Base-by-base conservation (phyloP, 371 early-diverging fungal genomes). In the Blakeslea trispora region DNA sequence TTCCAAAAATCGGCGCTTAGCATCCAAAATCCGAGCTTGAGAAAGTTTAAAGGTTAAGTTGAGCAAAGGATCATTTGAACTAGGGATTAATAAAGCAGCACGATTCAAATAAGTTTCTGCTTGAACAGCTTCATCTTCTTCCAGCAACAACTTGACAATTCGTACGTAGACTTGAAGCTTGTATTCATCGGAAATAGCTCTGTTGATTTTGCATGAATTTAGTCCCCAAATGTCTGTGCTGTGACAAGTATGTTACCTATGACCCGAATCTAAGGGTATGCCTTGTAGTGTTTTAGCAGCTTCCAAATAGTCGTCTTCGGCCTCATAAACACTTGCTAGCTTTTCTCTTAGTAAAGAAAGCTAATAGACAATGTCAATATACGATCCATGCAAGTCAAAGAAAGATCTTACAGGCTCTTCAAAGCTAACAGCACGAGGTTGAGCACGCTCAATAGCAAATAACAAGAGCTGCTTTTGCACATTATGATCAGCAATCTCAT, bases 21-120 rank as follows among this genome's bases (percentile, higher is more conserved):
- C 90, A 63, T 95, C 95, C 21, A 93, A 72, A 48, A 93, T 86
- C 31, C 91, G 85, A 14, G 95, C 96, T 61, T 95, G 94, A 13
- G 89, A 88, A 11, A 85, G 69, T 55, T 90, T 89, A 61, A 82
- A 88, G 15, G 78, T 84, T 46, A 89, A 59, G 22, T 71, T 68
- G 5, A 78, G 64, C 18, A 75, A 71, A 9, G 74, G 62, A 59
- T 86, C 85, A 47, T 71, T 72, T 43, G 78, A 72, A 31, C 81
- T 69, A 21, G 80, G 79, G 49, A 91, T 81, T 50, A 93, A 59
- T 8, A 89, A 69, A 3, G 91, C 83, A 2, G 91, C 91, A 13
- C 94, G 86, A 57, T 92, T 92, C 18, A 95, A 71, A 53, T 90
- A 92, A 0, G 90, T 66, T 55, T 93, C 93, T 1, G 95, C 94